Evolutionary conservation across 108 stramenopile species (phyloP).

Genomic region (Discostella pseudostelligera): DNA sequence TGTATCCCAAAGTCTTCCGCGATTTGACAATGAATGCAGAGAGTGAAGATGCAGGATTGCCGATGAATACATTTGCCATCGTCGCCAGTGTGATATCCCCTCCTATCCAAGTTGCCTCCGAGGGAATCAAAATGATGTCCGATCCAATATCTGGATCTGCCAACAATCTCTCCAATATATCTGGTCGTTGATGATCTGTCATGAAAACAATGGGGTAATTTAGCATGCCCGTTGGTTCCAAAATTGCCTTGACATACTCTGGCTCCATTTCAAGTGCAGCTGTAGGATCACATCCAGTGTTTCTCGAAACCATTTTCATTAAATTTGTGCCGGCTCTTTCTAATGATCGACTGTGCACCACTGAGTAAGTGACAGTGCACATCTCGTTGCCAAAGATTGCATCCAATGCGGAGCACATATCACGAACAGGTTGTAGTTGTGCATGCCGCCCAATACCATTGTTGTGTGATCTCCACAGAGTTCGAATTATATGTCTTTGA

Average conservation of each 20-base stretch:
- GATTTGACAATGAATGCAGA: slow-evolving; percentile 45
- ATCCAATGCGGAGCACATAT: slow-evolving; percentile 29
- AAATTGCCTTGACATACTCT: slow-evolving; percentile 40
- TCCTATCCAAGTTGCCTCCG: slow-evolving; percentile 42
- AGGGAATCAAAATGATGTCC: slow-evolving; percentile 21
- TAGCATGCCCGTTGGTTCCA: slow-evolving; percentile 35
- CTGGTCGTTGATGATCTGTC: slow-evolving; percentile 26
- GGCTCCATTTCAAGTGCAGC: slow-evolving; percentile 47
- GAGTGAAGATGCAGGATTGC: slow-evolving; percentile 36
- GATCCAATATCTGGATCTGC: slow-evolving; percentile 42
- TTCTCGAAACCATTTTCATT: neutral
- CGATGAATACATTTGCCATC: slow-evolving; percentile 34
- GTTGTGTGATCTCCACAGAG: slow-evolving; percentile 31
- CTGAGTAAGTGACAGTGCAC: slow-evolving; percentile 9
- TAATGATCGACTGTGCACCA: slow-evolving; percentile 23
- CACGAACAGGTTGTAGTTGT: slow-evolving; percentile 5
- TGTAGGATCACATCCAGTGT: slow-evolving; percentile 31
- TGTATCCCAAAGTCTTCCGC: slow-evolving; percentile 29
- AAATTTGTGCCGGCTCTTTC: slow-evolving; percentile 16
- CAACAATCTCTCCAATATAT: slow-evolving; percentile 24
- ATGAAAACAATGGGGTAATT: slow-evolving; percentile 39
- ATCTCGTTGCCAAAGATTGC: slow-evolving; percentile 19
- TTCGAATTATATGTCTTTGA: slow-evolving; percentile 32
- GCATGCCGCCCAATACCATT: slow-evolving; percentile 15
- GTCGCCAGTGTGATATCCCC: slow-evolving; percentile 37